Base-by-base conservation (phyloP, 1,284 basidiomycete genomes). In the Ceratobasidium sp. region DNA sequence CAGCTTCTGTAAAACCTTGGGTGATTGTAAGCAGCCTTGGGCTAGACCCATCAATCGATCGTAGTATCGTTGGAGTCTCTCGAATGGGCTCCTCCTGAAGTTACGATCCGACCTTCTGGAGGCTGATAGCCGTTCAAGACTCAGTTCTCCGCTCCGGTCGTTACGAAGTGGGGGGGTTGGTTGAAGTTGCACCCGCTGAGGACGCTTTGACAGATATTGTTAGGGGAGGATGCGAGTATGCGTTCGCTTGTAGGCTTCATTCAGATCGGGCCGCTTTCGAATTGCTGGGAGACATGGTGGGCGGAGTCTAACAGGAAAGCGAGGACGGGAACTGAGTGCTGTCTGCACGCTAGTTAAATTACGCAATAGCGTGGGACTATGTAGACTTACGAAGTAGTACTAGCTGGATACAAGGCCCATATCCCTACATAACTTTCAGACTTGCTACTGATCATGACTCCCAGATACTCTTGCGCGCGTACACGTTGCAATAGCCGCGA, bases 111-210 rank as follows among this genome's bases (percentile, higher is more conserved):
- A 26, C 82, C 82, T 77, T 83, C 78, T 7, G 78, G 64, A 42
- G 79, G 80, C 78, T 74, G 70, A 42, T 77, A 83, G 3, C 92
- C 93, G 68, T 91, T 90, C 23, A 94, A 87, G 5, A 94, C 88
- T 85, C 91, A 95, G 77, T 92, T 91, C 83, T 96, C 94, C 6
- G 94, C 94, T 52, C 94, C 94, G 79, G 91, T 93, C 1, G 92
- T 94, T 26, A 96, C 94, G 82, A 95, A 96, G 79, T 88, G 91
- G 0, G 93, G 94, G 85, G 95, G 96, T n/a, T 94, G 88, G 83
- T 96, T 95, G 77, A 95, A 84, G 68, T 89, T 90, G 84, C 91
- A 93, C 5, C 93, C 92, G 33, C 93, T 91, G 0, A 95, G 88
- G 0, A 95, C 86, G 79, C 90, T 92, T 65, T 90, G 89, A 6